Conservation (phyloP, 2,329 filamentous ascomycete genomes). For the Pyricularia sp. region DNA sequence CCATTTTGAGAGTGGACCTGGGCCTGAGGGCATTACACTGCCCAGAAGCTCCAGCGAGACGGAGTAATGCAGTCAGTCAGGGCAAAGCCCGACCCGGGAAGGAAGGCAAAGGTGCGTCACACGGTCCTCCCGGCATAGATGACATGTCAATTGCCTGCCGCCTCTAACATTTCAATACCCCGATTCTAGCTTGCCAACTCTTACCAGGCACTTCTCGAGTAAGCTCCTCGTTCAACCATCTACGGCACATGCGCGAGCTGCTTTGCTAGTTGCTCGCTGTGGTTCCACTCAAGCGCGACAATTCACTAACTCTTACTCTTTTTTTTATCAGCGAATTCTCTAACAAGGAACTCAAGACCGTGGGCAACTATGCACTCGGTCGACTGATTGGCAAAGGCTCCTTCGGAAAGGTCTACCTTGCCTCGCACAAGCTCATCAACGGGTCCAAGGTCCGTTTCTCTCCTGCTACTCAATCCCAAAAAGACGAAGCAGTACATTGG, state of each 20-base stretch:
- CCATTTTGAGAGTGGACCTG: background rate
- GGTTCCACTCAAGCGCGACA: too few species aligned
- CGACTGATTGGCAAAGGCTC: conserved; percentile 93
- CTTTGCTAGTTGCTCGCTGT: too few species aligned
- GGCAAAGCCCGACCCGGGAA: conserved; percentile 47
- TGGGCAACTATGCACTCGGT: conserved; percentile 91
- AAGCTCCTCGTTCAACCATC: conserved; percentile 27
- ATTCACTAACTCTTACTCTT: conserved; percentile 6
- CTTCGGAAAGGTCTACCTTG: conserved; percentile 96
- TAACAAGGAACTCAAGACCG: conserved; percentile 78
- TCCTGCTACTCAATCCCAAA: conserved; percentile 1
- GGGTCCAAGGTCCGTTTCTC: conserved; percentile 69
- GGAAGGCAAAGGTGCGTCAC: conserved; percentile 49
- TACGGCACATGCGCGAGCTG: background rate
- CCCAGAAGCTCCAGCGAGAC: background rate
- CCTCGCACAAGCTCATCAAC: conserved; percentile 94
- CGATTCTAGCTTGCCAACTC: conserved; percentile 74
- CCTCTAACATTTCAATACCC: background rate
- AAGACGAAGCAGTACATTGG: background rate
- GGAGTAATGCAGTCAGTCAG: conserved; percentile 44
- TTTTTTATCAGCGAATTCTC: conserved; percentile 68
- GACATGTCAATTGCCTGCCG: background rate
- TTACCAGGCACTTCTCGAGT: conserved; percentile 94
- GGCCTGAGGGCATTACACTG: background rate
- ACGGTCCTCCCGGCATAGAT: background rate